Evolutionary conservation across 169 alveolate genomes (phyloP).

Genomic region (Hepatocystis sp.): DNA sequence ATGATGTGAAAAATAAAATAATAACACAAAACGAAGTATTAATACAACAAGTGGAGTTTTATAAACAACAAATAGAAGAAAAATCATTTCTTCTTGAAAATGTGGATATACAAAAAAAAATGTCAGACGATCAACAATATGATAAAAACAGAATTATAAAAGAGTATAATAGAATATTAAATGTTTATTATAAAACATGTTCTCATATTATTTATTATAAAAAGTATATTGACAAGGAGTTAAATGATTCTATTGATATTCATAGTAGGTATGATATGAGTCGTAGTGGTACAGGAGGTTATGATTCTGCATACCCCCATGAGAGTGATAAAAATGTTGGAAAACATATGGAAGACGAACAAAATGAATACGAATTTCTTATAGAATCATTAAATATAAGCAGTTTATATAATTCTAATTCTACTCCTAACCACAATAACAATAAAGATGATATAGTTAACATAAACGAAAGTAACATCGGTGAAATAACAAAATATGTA

Average conservation of each 20-base stretch:
- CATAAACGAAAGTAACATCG: constrained; percentile 15
- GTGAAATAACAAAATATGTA: constrained; percentile 32
- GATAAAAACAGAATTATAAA: constrained; percentile 23
- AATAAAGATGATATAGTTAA: neutral
- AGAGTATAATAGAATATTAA: constrained; percentile 45
- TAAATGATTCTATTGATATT: too few species aligned
- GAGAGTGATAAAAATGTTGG: neutral
- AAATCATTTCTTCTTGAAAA: constrained; percentile 32
- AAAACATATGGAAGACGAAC: neutral
- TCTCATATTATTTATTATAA: constrained; percentile 56
- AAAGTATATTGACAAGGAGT: constrained; percentile 38
- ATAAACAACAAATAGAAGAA: constrained; percentile 46
- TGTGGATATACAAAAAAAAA: constrained; percentile 21
- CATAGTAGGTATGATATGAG: too few species aligned
- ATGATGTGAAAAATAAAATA: constrained; percentile 62
- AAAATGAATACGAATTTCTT: neutral
- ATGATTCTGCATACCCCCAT: neutral
- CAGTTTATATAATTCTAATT: neutral
- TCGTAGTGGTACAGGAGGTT: neutral
- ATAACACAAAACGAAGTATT: constrained; percentile 54
- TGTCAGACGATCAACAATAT: constrained; percentile 13
- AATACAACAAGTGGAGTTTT: constrained; percentile 39
- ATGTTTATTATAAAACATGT: constrained; percentile 36
- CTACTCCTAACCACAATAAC: too few species aligned
- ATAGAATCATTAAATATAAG: constrained; percentile 9